These are phyloP conservation scores for Wickerhamiella azymoides DNA, from an alignment of 805 yeast genomes.

Conservation along the genomic window DNA sequence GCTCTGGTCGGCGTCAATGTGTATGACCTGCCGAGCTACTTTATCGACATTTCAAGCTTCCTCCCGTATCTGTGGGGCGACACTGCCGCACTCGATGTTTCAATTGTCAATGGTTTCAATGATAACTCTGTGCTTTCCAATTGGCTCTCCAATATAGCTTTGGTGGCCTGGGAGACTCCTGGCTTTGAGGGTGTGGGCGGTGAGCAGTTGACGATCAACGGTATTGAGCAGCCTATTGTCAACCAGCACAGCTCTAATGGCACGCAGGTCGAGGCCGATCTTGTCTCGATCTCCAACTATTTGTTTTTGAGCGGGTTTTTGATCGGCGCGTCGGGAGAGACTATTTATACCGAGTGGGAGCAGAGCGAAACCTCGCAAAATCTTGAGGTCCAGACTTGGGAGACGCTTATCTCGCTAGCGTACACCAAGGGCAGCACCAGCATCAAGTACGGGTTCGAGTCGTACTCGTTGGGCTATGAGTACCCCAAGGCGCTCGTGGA, in stretches of 20 bases:
- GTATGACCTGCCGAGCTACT: conserved; percentile 58
- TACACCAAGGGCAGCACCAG: not conserved
- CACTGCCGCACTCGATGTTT: conserved; percentile 35
- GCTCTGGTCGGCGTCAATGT: conserved; percentile 64
- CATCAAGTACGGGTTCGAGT: not conserved
- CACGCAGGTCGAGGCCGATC: not conserved
- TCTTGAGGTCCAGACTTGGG: not conserved
- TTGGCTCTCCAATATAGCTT: conserved; percentile 24
- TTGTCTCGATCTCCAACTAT: not conserved
- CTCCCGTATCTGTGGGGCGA: conserved; percentile 52
- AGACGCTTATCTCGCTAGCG: not conserved
- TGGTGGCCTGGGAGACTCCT: conserved; percentile 21
- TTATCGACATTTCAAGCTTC: conserved; percentile 54
- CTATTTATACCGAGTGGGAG: not conserved
- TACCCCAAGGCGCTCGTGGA: not conserved
- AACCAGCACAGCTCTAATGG: not conserved
- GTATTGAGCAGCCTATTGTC: not conserved
- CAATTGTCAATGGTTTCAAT: conserved; percentile 29
- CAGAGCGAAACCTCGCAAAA: not conserved
- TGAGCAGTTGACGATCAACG: not conserved
- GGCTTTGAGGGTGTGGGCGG: conserved; percentile 20
- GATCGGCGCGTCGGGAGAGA: not conserved
- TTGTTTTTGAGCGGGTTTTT: not conserved
- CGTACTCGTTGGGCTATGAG: not conserved
- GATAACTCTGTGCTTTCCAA: conserved; percentile 14